These are phyloP conservation scores for Rutstroemia sp. DNA, from an alignment of 2,329 filamentous ascomycete genomes.

Conservation along the genomic window DNA sequence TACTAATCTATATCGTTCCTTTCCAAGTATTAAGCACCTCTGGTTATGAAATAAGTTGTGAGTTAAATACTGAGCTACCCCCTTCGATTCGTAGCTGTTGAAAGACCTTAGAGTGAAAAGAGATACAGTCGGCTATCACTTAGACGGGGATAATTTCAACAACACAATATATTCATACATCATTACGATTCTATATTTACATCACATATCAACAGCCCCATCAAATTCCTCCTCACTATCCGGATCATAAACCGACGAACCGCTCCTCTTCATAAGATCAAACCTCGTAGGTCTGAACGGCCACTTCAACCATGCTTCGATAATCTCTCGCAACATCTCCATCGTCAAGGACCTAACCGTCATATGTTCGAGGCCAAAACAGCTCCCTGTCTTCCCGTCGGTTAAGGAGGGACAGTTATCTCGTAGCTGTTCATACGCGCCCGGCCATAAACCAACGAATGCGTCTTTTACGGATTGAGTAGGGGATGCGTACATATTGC, in stretches of 20 bases:
- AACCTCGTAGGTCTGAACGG: slow-evolving; percentile 58
- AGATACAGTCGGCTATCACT: too few species aligned
- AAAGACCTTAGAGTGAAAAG: too few species aligned
- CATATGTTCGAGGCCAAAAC: slow-evolving; percentile 33
- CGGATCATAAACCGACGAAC: slow-evolving; percentile 2
- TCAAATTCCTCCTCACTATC: not conserved
- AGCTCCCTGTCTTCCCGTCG: slow-evolving; percentile 43
- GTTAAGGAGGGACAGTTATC: slow-evolving; percentile 40
- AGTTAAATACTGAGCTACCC: too few species aligned
- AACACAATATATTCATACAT: too few species aligned
- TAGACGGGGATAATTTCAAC: too few species aligned
- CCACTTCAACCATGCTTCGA: slow-evolving; percentile 57
- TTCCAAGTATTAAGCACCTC: too few species aligned
- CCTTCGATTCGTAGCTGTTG: too few species aligned
- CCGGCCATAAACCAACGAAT: slow-evolving; percentile 50
- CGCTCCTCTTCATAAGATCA: slow-evolving; percentile 37
- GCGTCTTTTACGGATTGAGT: slow-evolving; percentile 33
- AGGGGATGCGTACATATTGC: slow-evolving; percentile 33
- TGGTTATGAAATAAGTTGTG: too few species aligned
- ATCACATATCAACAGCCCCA: not conserved
- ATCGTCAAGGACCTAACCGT: slow-evolving; percentile 42
- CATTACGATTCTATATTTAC: not conserved
- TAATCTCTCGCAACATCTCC: slow-evolving; percentile 49
- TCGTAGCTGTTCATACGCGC: slow-evolving; percentile 48
- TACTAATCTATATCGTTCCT: too few species aligned